Conservation (phyloP, 768 basidiomycete genomes). For the Glaciozyma antarctica region DNA sequence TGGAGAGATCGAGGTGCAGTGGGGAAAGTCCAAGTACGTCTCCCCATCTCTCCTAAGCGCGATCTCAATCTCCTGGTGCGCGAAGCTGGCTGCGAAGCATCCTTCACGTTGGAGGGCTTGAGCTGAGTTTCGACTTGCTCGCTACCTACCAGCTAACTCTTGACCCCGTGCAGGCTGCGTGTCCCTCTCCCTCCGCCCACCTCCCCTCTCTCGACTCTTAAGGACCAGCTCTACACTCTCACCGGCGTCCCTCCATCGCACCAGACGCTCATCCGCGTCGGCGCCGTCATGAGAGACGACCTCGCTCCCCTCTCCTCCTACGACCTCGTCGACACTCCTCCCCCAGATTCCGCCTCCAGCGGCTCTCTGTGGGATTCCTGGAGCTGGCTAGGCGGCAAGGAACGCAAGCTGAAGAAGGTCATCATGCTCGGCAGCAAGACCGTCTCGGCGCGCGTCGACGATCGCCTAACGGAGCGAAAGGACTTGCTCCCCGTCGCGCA, state of each 20-base stretch:
- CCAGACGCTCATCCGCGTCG: slow-evolving; percentile 72
- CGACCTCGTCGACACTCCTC: slow-evolving; percentile 14
- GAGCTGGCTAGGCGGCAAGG: not conserved
- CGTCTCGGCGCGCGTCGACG: slow-evolving; percentile 22
- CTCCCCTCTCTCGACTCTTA: slow-evolving; percentile 53
- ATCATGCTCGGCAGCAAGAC: slow-evolving; percentile 26
- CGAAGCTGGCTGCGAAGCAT: no score
- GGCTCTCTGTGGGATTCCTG: slow-evolving; percentile 24
- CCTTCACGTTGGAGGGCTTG: no score
- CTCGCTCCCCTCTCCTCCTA: slow-evolving; percentile 43
- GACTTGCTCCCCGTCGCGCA: slow-evolving; percentile 16
- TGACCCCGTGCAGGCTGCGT: slow-evolving; percentile 41
- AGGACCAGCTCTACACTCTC: slow-evolving; percentile 57
- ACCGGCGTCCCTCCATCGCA: slow-evolving; percentile 59
- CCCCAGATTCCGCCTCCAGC: not conserved
- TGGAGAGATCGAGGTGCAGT: no score
- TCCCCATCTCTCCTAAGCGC: no score
- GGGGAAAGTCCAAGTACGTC: no score
- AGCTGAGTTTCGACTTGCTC: no score
- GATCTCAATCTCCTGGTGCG: no score
- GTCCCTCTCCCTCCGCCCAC: slow-evolving; percentile 52
- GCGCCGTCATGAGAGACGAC: slow-evolving; percentile 84
- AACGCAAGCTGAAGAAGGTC: slow-evolving; percentile 25
- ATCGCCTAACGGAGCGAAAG: slow-evolving; percentile 21
- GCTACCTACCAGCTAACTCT: no score